Base-by-base conservation (phyloP, 2,329 filamentous ascomycete species). In the Paracamarosporium sp. region DNA sequence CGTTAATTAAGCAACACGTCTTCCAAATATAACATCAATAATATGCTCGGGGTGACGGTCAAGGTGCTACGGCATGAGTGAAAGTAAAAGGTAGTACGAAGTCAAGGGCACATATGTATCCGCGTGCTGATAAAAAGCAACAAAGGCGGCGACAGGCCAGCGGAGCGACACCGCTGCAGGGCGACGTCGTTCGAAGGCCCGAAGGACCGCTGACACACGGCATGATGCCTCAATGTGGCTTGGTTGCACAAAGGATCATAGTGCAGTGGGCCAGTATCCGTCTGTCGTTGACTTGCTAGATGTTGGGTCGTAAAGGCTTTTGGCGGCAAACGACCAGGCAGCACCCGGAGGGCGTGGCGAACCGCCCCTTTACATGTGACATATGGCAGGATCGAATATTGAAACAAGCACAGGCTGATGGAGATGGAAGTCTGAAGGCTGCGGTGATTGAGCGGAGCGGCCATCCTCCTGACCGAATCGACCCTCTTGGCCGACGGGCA, bases 1-100 rank as follows among this genome's bases (percentile, higher is more conserved):
- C 13, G 57, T 70, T 61, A 59, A 62, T 68, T 64, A 65, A 64
- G 56, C 53, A 47, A 36, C 47, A 60, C 45, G 30, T 53, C 67
- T 56, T 65, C 64, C 62, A 65, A 66, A 68, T 70, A 69, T 64
- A 65, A 64, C 66, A 60, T 59, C 62, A 68, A 69, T 69, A 70
- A 60, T n/a, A n/a, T 70, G 69, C 69, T 59, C 63, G 57, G 57
- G 60, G 59, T 65, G 63, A 67, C 70, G 50, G 55, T 69, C 64
- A 57, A 56, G 62, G 73, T 75, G 62, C 53, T 67, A 74, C 72
- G 45, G 63, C 68, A 72, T 70, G 55, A 62, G 60, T 61, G 60
- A 62, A 59, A 57, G 50, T 58, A 60, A 64, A 57, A 62, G 58
- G 69, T 72, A 62, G 69, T 63, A 74, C 72, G 65, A 68, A 57